Evolutionary conservation across 192 early-diverging fungal species (phyloP).

Genomic region (Allomyces macrogynus): DNA sequence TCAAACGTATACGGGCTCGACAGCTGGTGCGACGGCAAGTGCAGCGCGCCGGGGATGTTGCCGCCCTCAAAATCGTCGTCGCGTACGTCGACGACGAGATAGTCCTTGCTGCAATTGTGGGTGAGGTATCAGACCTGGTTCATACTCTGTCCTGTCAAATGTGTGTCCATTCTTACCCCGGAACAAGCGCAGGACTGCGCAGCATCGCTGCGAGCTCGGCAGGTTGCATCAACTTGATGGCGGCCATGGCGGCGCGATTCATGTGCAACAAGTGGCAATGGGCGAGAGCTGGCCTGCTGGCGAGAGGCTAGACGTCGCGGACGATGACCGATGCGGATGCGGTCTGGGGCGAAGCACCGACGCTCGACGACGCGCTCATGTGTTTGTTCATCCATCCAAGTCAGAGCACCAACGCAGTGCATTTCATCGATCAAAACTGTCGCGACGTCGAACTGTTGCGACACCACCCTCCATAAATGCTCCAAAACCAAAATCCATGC

Average conservation of each 20-base stretch:
- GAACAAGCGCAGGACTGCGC: background rate
- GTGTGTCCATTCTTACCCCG: background rate
- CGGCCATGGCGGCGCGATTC: background rate
- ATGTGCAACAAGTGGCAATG: background rate
- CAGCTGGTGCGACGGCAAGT: slow-evolving; percentile 1
- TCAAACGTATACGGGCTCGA: background rate
- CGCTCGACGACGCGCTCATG: too few relatives aligned
- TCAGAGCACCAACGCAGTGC: too few relatives aligned
- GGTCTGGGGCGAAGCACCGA: too few relatives aligned
- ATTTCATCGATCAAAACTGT: background rate
- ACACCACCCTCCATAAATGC: too few relatives aligned
- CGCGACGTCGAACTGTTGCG: background rate
- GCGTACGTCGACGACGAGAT: slow-evolving; percentile 1
- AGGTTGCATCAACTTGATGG: background rate
- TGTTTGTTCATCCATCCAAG: too few relatives aligned
- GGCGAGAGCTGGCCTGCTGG: too few relatives aligned
- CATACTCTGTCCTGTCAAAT: too few relatives aligned
- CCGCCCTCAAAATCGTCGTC: slow-evolving; percentile 2
- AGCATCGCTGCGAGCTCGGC: background rate
- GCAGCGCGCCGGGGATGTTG: background rate
- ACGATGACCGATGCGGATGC: too few relatives aligned
- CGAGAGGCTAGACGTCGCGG: too few relatives aligned
- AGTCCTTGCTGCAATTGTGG: background rate
- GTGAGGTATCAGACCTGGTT: background rate
- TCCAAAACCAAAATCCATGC: too few relatives aligned